Conservation (phyloP, 2,329 filamentous ascomycete genomes). For the Alternaria sp. region DNA sequence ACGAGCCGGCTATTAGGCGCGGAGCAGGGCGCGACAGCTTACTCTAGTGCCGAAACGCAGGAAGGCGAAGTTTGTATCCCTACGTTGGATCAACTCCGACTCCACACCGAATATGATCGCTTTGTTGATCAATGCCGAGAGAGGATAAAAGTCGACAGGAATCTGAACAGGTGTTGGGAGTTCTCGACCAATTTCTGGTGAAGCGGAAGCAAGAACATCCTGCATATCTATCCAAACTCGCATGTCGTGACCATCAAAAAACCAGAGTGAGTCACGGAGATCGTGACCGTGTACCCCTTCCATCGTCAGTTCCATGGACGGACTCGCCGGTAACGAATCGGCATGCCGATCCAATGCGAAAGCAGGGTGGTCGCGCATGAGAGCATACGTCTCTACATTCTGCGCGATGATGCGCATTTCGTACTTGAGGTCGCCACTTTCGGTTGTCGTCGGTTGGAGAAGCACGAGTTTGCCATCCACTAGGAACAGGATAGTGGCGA, state of each 20-base stretch:
- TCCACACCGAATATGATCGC: slow-evolving; percentile 91
- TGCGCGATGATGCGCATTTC: slow-evolving; percentile 98
- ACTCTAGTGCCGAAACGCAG: slow-evolving; percentile 89
- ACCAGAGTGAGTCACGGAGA: slow-evolving; percentile 89
- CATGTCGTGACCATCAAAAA: slow-evolving; percentile 87
- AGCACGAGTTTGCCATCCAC: slow-evolving; percentile 96
- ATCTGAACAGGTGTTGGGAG: slow-evolving; percentile 79
- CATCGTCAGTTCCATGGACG: slow-evolving; percentile 57
- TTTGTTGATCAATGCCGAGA: slow-evolving; percentile 87
- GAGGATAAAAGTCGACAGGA: slow-evolving; percentile 91
- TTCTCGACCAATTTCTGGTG: slow-evolving; percentile 72
- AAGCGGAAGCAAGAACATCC: slow-evolving; percentile 78
- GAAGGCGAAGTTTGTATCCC: slow-evolving; percentile 90
- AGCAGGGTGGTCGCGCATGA: slow-evolving; percentile 84
- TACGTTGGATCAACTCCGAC: slow-evolving; percentile 89
- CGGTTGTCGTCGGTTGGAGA: slow-evolving; percentile 84
- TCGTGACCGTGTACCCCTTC: slow-evolving; percentile 61
- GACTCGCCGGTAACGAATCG: slow-evolving; percentile 61
- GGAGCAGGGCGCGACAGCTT: slow-evolving; percentile 49
- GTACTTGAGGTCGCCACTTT: slow-evolving; percentile 88
- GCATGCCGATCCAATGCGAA: slow-evolving; percentile 55
- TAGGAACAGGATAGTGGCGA: slow-evolving; percentile 93
- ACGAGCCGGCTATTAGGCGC: slow-evolving; percentile 12
- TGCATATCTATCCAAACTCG: slow-evolving; percentile 90
- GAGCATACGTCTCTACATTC: slow-evolving; percentile 93